Percentiles rank a stretch among this genome's conserved stretches.
These are phyloP conservation scores for Saccharomycopsis sp. DNA, from an alignment of 805 yeast species.

Conservation along the genomic window DNA sequence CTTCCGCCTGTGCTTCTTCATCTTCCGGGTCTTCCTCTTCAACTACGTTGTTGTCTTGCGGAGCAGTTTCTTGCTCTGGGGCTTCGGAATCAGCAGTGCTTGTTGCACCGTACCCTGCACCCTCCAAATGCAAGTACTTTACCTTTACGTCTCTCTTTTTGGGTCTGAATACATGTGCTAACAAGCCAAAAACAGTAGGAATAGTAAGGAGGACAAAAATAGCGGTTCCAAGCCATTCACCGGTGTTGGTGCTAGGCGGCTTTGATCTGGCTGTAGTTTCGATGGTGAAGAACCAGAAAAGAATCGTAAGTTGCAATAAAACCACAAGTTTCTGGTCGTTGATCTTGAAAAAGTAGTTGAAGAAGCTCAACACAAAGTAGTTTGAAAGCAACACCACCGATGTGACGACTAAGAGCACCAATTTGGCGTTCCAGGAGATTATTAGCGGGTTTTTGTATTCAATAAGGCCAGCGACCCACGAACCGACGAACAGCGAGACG, in stretches of 20 bases:
- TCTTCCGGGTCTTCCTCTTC: conserved; percentile 16
- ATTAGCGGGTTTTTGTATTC: conserved; percentile 39
- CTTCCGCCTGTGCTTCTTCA: conserved; percentile 24
- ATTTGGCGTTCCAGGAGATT: conserved; percentile 42
- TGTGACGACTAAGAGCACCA: conserved; percentile 45
- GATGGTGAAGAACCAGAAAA: conserved; percentile 47
- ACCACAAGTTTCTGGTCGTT: conserved; percentile 48
- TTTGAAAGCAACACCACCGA: conserved; percentile 46
- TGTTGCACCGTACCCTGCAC: conserved; percentile 9
- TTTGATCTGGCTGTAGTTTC: conserved; percentile 41
- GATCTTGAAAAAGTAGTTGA: conserved; percentile 34
- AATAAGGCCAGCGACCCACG: conserved; percentile 35
- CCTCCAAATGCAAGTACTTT: conserved; percentile 2
- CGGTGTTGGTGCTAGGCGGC: conserved; percentile 40
- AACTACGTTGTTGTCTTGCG: conserved; percentile 8
- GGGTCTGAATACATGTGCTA: conserved; percentile 33
- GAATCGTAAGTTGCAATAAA: conserved; percentile 41
- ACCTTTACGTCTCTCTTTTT: not conserved
- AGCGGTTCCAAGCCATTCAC: conserved; percentile 38
- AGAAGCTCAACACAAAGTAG: conserved; percentile 46
- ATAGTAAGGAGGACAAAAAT: conserved; percentile 32
- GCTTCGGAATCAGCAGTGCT: not conserved
- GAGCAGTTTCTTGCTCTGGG: not conserved
- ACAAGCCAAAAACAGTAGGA: conserved; percentile 36
- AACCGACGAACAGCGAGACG: conserved; percentile 36